These are phyloP conservation scores for Ajuga chamaepitys DNA, from an alignment of 257 asterid species.

Conservation along the genomic window DNA sequence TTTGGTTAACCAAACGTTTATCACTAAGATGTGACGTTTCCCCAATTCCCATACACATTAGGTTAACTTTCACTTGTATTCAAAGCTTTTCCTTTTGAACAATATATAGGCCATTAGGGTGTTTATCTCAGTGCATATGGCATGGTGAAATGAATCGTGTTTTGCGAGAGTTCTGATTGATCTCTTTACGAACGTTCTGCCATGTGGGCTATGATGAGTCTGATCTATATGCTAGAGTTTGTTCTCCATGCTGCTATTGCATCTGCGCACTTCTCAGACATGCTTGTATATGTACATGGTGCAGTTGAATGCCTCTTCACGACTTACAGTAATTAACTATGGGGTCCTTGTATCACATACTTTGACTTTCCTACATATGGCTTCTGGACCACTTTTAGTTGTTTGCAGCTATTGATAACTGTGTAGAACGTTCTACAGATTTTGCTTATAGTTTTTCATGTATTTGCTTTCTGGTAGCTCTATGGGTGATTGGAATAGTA, in stretches of 20 bases:
- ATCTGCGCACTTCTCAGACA: background rate
- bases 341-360: background rate
- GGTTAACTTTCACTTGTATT: background rate
- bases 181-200: background rate
- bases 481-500: background rate
- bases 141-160: background rate
- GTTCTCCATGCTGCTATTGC: background rate
- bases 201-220: background rate
- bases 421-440: background rate
- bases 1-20: background rate
- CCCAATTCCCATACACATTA: background rate
- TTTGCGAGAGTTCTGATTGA: background rate
- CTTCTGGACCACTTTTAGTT: background rate
- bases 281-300: background rate
- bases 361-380: background rate
- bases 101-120: background rate
- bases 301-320: too few species aligned
- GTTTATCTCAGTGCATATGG: background rate
- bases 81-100: background rate
- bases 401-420: slow-evolving; percentile 3
- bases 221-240: background rate
- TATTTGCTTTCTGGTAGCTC: background rate
- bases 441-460: background rate
- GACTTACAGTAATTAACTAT: background rate
- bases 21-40: background rate